Evolutionary conservation across 1,284 basidiomycete genomes (phyloP).

Genomic region (Uromyces viciae-fabae): DNA sequence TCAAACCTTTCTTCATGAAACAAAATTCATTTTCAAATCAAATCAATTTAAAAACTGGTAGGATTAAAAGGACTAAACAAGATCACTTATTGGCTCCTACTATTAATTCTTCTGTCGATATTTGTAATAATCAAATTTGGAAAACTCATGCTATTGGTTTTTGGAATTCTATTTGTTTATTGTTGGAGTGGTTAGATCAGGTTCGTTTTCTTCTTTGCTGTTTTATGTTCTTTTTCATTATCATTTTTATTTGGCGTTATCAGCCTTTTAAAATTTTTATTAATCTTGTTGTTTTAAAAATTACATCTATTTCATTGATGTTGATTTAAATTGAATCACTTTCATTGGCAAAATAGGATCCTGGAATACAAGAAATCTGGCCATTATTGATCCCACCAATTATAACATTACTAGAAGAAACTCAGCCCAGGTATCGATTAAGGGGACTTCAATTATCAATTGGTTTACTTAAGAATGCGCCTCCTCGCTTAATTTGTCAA

Average conservation of each 20-base stretch:
- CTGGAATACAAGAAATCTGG: constrained; percentile 26
- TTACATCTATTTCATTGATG: no score
- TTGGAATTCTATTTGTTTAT: constrained; percentile 5
- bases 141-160: constrained; percentile 16
- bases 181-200: constrained; percentile 7
- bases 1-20: constrained; percentile 11
- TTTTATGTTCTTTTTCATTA: background rate
- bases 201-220: background rate
- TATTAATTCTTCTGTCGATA: constrained; percentile 1
- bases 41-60: constrained; percentile 48
- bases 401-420: constrained; percentile 21
- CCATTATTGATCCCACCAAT: constrained; percentile 27
- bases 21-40: constrained; percentile 36
- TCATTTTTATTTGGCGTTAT: background rate
- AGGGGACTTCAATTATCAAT: constrained; percentile 25
- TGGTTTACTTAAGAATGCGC: constrained; percentile 2
- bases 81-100: constrained; percentile 41
- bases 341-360: no score
- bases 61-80: constrained; percentile 48
- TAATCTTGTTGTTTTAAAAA: no score
- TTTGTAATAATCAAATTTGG: background rate
- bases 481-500: constrained; percentile 9
- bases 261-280: no score
- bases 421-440: constrained; percentile 1
- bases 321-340: no score